A percentile compares a stretch with the other conserved stretches of the same genome.
These are phyloP conservation scores for Bombardia bombarda DNA, from an alignment of 495 filamentous ascomycete species.

Conservation along the genomic window DNA sequence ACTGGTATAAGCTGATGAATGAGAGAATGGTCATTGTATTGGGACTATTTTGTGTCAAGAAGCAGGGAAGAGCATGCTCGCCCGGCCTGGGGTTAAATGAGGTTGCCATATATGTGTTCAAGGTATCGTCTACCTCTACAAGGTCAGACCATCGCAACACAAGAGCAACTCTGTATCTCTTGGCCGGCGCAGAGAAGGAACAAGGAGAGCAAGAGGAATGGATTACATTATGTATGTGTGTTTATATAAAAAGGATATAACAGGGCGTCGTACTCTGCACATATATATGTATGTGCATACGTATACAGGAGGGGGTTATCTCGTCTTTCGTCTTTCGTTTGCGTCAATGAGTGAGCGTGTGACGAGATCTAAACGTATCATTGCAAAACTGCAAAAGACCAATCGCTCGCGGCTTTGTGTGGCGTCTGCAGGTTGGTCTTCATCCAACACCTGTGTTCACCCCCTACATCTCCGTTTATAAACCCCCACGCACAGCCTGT, in stretches of 20 bases:
- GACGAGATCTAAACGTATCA: too few relatives aligned
- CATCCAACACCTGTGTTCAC: conserved; percentile 34
- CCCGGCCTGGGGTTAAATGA: too few relatives aligned
- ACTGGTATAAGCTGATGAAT: background rate
- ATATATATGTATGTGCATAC: background rate
- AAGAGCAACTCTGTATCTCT: too few relatives aligned
- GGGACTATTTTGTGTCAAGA: background rate
- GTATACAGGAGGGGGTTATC: background rate
- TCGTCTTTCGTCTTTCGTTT: background rate
- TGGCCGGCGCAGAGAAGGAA: too few relatives aligned
- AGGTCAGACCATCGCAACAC: too few relatives aligned
- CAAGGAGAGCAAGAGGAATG: too few relatives aligned
- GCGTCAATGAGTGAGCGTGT: too few relatives aligned
- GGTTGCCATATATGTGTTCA: too few relatives aligned
- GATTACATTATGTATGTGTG: too few relatives aligned
- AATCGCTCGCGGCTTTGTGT: conserved; percentile 26
- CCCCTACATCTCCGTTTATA: conserved; percentile 28
- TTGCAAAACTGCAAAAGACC: conserved; percentile 35
- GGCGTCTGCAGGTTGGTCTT: conserved; percentile 30
- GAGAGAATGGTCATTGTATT: background rate
- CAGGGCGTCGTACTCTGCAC: background rate
- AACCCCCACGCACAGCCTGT: conserved; percentile 37
- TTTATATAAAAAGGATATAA: too few relatives aligned
- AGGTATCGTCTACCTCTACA: background rate
- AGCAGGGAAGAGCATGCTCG: background rate